Percentiles rank a stretch among this genome's conserved stretches.
Evolutionary conservation across 768 basidiomycete genomes (phyloP).

Genomic region (Postia placenta): DNA sequence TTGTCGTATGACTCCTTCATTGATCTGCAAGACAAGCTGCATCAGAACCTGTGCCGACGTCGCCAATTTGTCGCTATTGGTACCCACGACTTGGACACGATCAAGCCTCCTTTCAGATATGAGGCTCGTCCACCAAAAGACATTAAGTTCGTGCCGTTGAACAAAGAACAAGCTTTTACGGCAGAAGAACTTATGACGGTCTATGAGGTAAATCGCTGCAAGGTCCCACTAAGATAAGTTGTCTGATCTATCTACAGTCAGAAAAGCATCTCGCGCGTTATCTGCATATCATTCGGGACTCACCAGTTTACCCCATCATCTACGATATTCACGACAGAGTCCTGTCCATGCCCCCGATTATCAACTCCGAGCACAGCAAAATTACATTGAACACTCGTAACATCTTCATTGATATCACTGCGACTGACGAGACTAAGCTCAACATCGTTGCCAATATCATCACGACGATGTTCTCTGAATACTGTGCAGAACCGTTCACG

Average conservation of each 20-base stretch:
- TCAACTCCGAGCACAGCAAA: conserved; percentile 96
- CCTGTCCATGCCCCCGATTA: conserved; percentile 96
- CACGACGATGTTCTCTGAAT: conserved; percentile 97
- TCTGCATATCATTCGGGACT: conserved; percentile 89
- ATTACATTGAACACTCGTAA: conserved; percentile 91
- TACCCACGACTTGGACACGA: conserved; percentile 92
- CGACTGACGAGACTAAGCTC: conserved; percentile 94
- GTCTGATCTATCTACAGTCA: conserved; percentile 51
- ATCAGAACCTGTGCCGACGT: conserved; percentile 89
- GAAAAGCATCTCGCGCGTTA: conserved; percentile 90
- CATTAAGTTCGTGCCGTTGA: conserved; percentile 89
- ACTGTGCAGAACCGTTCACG: conserved; percentile 89
- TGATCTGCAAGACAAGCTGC: conserved; percentile 98
- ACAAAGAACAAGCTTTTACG: conserved; percentile 71
- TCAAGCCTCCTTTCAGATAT: conserved; percentile 84
- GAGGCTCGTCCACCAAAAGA: conserved; percentile 75
- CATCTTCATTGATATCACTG: conserved; percentile 95
- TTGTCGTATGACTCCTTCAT: conserved; percentile 95
- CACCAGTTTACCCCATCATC: conserved; percentile 95
- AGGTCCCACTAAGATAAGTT: conserved; percentile 1
- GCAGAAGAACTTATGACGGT: conserved; percentile 90
- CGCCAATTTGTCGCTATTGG: conserved; percentile 93
- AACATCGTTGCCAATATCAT: conserved; percentile 94
- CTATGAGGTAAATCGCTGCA: conserved; percentile 65
- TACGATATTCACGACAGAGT: conserved; percentile 87